Base-by-base conservation (phyloP, 2,329 filamentous ascomycete species). In the Claviceps sp. region DNA sequence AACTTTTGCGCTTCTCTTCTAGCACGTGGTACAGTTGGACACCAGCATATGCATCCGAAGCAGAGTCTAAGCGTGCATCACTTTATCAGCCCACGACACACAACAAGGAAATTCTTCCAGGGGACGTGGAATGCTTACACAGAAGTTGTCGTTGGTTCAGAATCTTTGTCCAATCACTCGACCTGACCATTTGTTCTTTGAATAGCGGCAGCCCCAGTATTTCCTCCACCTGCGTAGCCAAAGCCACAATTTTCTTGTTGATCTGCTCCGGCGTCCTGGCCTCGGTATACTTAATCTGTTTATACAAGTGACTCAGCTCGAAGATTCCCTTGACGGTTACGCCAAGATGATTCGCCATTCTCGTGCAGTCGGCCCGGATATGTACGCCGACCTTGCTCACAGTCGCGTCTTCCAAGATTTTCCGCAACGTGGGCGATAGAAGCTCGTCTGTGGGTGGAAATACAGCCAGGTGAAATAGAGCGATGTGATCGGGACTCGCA, bases 221-320 rank as follows among this genome's bases (percentile, higher is more conserved):
- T 23, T 88, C 78, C 55, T 85, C 66, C 0, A 89, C 83, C 62
- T 91, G 86, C 0, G 67, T 72, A 1, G 83, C 81, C 47, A 96
- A 68, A 2, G 77, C 72, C 9, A 91, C 82, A 5, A 81, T 68
- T 49, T 64, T 74, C 61, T 80, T 86, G 64, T 87, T 85, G 61
- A 91, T 79, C 75, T 64, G 2, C 72, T 63, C 4, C 71, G 74
- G 39, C 79, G 68, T 5, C 70, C 69, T 50, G 3, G 65, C 65
- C 23, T 70, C 66, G 0, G 78, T 80, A 61, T 80, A 83, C 54
- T 82, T 88, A 56, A 95, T 78, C 11, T 95, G 70, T 57, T 80
- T 86, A 66, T 90, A 84, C 23, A 95, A 68, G 62, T 95, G 85
- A 63, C 86, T 91, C 7, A 95, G 74, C 67, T 96, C 90, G 54